phyloP scores from a whole-genome alignment of 2,329 filamentous ascomycete genomes.

The Fusarium sp. region DNA sequence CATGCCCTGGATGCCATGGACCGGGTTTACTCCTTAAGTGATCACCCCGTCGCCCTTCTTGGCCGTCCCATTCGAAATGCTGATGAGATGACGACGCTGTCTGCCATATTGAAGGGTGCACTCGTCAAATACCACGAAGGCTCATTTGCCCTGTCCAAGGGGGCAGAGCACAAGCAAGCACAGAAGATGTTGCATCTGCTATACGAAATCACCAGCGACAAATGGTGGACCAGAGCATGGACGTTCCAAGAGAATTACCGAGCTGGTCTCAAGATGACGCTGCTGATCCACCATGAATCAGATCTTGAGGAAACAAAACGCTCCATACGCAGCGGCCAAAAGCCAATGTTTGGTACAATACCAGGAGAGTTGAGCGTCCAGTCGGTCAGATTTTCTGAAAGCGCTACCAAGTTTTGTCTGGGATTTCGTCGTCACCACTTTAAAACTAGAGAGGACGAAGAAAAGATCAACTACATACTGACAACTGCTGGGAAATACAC shows the following conservation, averaged over 20 bases:
- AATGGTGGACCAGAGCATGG: slow-evolving; percentile 54
- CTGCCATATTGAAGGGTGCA: slow-evolving; percentile 39
- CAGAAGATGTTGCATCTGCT: slow-evolving; percentile 43
- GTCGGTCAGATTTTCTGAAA: slow-evolving; percentile 40
- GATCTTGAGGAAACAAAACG: slow-evolving; percentile 42
- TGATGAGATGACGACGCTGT: slow-evolving; percentile 24
- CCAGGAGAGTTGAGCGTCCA: slow-evolving; percentile 49
- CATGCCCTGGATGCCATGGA: slow-evolving; percentile 53
- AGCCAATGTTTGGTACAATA: slow-evolving; percentile 20
- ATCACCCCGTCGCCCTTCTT: slow-evolving; percentile 52
- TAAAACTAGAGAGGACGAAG: neutral
- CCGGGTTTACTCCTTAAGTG: slow-evolving; percentile 51
- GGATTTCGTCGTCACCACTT: slow-evolving; percentile 24
- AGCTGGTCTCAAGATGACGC: slow-evolving; percentile 47
- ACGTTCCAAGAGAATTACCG: slow-evolving; percentile 56
- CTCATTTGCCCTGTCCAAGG: slow-evolving; percentile 16
- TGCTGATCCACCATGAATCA: slow-evolving; percentile 49
- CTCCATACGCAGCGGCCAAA: slow-evolving; percentile 10
- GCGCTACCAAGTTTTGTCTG: slow-evolving; percentile 48
- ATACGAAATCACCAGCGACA: slow-evolving; percentile 46
- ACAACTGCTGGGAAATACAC: slow-evolving; percentile 50
- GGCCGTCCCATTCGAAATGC: slow-evolving; percentile 32
- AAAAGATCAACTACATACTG: slow-evolving; percentile 28
- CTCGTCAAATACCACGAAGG: slow-evolving; percentile 33
- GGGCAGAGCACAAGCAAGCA: slow-evolving; percentile 7